A percentile compares a stretch with the other conserved stretches of the same genome.
Conservation (phyloP, 2,329 filamentous ascomycete genomes). For the Neofusicoccum parvum region DNA sequence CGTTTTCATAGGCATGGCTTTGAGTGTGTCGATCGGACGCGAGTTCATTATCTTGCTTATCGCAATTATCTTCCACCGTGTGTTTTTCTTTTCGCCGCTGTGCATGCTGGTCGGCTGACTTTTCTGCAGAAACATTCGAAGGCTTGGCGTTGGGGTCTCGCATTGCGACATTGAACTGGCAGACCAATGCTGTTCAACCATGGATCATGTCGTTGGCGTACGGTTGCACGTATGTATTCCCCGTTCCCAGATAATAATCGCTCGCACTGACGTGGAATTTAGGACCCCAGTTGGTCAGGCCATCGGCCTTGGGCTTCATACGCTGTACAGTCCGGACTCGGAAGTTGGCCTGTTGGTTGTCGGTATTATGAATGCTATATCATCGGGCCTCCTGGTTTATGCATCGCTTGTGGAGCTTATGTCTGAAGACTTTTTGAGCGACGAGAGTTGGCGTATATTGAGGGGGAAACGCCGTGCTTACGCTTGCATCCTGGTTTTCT, state of each 20-base stretch:
- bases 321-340: slow-evolving; percentile 77
- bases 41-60: slow-evolving; percentile 68
- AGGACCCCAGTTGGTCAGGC: slow-evolving; percentile 78
- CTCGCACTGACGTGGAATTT: neutral
- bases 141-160: slow-evolving; percentile 82
- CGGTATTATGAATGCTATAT: slow-evolving; percentile 85
- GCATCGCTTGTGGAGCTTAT: slow-evolving; percentile 82
- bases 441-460: slow-evolving; percentile 71
- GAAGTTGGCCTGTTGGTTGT: slow-evolving; percentile 78
- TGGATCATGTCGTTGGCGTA: slow-evolving; percentile 80
- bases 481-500: slow-evolving; percentile 65
- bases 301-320: slow-evolving; percentile 76
- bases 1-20: slow-evolving; percentile 73
- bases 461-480: slow-evolving; percentile 63
- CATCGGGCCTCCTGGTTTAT: slow-evolving; percentile 76
- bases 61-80: slow-evolving; percentile 69
- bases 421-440: slow-evolving; percentile 79
- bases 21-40: slow-evolving; percentile 66
- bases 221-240: slow-evolving; percentile 49
- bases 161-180: slow-evolving; percentile 72
- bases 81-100: neutral
- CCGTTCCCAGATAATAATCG: neutral
- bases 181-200: slow-evolving; percentile 36
- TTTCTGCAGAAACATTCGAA: slow-evolving; percentile 69
- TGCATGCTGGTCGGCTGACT: neutral